Percentiles rank a stretch among this genome's conserved stretches.
phyloP scores from a whole-genome alignment of 1,139 yeast genomes.

The Saccharomyces uvarum region DNA sequence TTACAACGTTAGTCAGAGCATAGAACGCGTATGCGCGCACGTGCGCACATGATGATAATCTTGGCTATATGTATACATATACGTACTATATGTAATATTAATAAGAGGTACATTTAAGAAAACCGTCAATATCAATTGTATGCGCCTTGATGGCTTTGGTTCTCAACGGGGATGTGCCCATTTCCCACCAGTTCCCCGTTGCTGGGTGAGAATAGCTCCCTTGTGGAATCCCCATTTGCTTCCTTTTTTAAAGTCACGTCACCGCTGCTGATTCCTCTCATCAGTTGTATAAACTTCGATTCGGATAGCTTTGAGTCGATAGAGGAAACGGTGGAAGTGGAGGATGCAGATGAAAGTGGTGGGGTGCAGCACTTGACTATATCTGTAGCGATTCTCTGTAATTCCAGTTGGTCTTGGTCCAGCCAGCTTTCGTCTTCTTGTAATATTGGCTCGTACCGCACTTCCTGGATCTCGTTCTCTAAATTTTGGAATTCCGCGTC shows the following conservation, averaged over 20 bases:
- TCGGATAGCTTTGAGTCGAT: slow-evolving; percentile 18
- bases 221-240: slow-evolving; percentile 9
- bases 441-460: slow-evolving; percentile 1
- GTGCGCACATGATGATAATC: not conserved
- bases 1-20: not conserved
- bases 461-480: slow-evolving; percentile 17
- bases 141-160: not conserved
- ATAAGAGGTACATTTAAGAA: not conserved
- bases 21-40: not conserved
- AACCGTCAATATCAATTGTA: not conserved
- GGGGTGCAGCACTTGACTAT: slow-evolving; percentile 12
- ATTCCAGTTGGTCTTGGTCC: slow-evolving; percentile 21
- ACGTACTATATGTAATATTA: not conserved
- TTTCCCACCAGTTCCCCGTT: slow-evolving; percentile 25
- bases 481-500: slow-evolving; percentile 18
- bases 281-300: slow-evolving; percentile 27
- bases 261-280: slow-evolving; percentile 29
- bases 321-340: slow-evolving; percentile 13
- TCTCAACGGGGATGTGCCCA: slow-evolving; percentile 16
- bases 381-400: slow-evolving; percentile 24
- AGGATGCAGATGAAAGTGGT: slow-evolving; percentile 8
- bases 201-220: slow-evolving; percentile 10
- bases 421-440: slow-evolving; percentile 2
- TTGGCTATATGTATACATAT: not conserved
- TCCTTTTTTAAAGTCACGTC: slow-evolving; percentile 22